Evolutionary conservation across 208 protist genomes (phyloP).

Genomic region (Herpetomonas tarakana): DNA sequence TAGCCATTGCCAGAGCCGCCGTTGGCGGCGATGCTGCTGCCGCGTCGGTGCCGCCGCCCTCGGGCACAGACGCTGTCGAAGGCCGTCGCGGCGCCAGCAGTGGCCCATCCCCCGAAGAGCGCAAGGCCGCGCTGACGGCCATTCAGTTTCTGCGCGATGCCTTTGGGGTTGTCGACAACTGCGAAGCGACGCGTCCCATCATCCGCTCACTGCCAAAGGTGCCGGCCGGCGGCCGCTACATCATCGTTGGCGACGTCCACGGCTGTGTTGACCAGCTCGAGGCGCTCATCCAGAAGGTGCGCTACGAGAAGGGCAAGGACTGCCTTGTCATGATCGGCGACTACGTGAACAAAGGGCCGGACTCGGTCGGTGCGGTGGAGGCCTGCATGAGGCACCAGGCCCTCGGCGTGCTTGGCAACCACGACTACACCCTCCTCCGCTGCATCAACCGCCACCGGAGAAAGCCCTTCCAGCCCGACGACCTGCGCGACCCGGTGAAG

Average conservation of each 20-base stretch:
- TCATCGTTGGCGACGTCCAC: conserved; percentile 90
- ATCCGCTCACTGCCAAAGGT: conserved; percentile 59
- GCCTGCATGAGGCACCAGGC: conserved; percentile 60
- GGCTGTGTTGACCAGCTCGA: conserved; percentile 83
- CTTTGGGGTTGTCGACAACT: conserved; percentile 54
- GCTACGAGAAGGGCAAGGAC: conserved; percentile 70
- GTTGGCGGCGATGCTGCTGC: too few relatives aligned
- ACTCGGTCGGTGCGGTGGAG: conserved; percentile 76
- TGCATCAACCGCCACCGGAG: conserved; percentile 44
- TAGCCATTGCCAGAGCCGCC: too few relatives aligned
- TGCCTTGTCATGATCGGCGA: conserved; percentile 84
- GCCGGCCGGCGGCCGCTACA: conserved; percentile 48
- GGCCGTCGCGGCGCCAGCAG: not conserved
- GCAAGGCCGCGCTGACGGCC: not conserved
- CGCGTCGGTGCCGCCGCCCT: too few relatives aligned
- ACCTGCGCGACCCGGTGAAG: conserved; percentile 79
- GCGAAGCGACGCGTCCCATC: conserved; percentile 46
- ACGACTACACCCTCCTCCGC: conserved; percentile 84
- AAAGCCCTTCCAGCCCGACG: conserved; percentile 38
- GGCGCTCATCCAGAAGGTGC: conserved; percentile 73
- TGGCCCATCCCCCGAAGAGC: not conserved
- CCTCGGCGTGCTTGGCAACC: conserved; percentile 85
- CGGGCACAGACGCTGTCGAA: too few relatives aligned
- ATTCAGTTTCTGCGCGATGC: conserved; percentile 27
- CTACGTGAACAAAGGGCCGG: conserved; percentile 88